Base-by-base conservation (phyloP, 164 flowering plant genomes). In the Aristolochia californica region DNA sequence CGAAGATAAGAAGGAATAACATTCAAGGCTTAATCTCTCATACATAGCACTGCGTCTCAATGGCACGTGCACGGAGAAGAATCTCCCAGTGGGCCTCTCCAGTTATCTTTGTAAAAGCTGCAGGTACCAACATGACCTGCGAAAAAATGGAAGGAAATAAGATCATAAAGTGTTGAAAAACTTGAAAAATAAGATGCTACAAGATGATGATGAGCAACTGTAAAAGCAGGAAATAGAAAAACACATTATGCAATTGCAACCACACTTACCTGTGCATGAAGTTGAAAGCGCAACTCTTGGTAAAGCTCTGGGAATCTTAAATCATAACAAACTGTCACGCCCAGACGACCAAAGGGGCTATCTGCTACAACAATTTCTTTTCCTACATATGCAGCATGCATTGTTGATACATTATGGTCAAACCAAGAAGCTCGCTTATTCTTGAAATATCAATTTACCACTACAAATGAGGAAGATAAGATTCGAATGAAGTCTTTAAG, bases 1-100 rank as follows among this genome's bases (percentile, higher is more conserved):
- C 10, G 40, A 2, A 34, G 10, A 8, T 7, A 34, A 34, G 40
- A 34, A 34, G 40, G 40, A 34, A 34, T 9, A 34, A 34, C 10
- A 34, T 5, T 34, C 10, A 34, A 34, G 40, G 40, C 10, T 34
- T 34, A 34, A 34, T 34, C 5, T 34, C 11, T 8, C 40, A 47
- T 79, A 90, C 98, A 77, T 88, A 88, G 70, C 98, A 91, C 50
- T 91, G 96, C 59, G 91, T 91, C 75, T 91, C 96, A 62, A 91
- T 82, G 57, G 98, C 98, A 61, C 96, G 91, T 56, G 96, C 88
- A 26, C 91, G 91, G 45, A 91, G 88, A 73, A 91, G 91, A 78
- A 91, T 70, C 74, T 91, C 98, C 98, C 98, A 91, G 53, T 91
- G 98, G 16, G 98, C 96, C 69, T 81, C 70, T 49, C 98, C 98